Conservation (phyloP, 352 stramenopile species). For the Globisporangium nunn region DNA sequence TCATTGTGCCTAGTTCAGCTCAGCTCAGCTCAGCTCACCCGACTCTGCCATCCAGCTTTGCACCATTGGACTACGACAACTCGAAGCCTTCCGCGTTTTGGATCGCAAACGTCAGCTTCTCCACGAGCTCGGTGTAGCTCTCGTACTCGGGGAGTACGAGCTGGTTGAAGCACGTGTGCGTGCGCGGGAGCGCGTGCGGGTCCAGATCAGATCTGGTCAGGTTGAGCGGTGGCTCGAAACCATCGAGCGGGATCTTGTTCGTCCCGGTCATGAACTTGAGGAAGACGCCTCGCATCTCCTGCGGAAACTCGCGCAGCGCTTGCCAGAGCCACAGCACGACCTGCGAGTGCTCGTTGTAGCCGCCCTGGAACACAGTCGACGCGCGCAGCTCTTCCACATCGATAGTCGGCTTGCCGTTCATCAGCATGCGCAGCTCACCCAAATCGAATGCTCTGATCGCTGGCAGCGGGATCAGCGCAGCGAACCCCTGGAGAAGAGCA, state of each 20-base stretch:
- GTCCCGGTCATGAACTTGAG: slow-evolving; percentile 84
- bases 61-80: slow-evolving; percentile 32
- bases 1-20: too few species aligned
- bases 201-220: slow-evolving; percentile 78
- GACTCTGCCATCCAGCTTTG: too few species aligned
- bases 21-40: too few species aligned
- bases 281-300: slow-evolving; percentile 51
- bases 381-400: slow-evolving; percentile 82
- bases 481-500: slow-evolving; percentile 43
- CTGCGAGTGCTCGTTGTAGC: slow-evolving; percentile 68
- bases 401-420: slow-evolving; percentile 57
- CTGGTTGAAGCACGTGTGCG: slow-evolving; percentile 88
- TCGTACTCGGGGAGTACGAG: slow-evolving; percentile 79
- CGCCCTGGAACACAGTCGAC: slow-evolving; percentile 74
- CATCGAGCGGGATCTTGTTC: slow-evolving; percentile 78
- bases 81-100: slow-evolving; percentile 76
- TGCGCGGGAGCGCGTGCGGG: slow-evolving; percentile 49
- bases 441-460: slow-evolving; percentile 33
- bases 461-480: slow-evolving; percentile 32
- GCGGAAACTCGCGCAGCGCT: slow-evolving; percentile 48
- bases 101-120: slow-evolving; percentile 77
- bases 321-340: slow-evolving; percentile 85
- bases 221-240: slow-evolving; percentile 83
- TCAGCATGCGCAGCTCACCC: slow-evolving; percentile 30
- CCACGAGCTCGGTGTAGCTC: slow-evolving; percentile 51